Percentiles rank a stretch among this genome's conserved stretches.
Evolutionary conservation across 441 rosid species (phyloP).

Genomic region (Erysimum cheiri): DNA sequence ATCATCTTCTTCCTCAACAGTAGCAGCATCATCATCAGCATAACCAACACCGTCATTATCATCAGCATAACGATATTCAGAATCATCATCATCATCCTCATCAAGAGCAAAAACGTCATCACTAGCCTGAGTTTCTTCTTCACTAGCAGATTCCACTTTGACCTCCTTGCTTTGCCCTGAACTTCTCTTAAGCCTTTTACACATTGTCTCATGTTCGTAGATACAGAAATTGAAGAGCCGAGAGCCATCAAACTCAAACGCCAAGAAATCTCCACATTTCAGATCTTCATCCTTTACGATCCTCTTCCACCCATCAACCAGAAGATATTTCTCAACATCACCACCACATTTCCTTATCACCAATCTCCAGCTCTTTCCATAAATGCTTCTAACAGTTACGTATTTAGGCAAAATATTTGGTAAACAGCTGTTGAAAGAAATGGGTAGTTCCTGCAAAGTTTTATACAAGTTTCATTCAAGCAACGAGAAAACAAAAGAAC

Average conservation of each 20-base stretch:
- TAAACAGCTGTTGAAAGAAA: constrained; percentile 17
- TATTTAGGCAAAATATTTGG: constrained; percentile 4
- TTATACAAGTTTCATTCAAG: constrained; percentile 5
- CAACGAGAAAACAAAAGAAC: not conserved
- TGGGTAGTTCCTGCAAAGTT: constrained; percentile 29
- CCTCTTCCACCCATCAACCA: constrained; percentile 43
- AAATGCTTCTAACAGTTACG: constrained; percentile 27
- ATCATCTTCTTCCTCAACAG: not conserved
- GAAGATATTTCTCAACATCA: constrained; percentile 3
- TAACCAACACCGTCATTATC: not conserved
- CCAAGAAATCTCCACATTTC: constrained; percentile 26
- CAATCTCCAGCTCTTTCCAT: constrained; percentile 27
- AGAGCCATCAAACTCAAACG: constrained; percentile 40
- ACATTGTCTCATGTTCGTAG: not conserved
- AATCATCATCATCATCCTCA: constrained; percentile 6
- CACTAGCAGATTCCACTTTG: not conserved
- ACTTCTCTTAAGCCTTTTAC: constrained; percentile 11
- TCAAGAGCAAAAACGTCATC: not conserved
- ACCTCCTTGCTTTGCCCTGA: not conserved
- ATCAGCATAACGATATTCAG: not conserved
- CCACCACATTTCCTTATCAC: constrained; percentile 24
- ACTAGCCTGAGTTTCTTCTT: not conserved
- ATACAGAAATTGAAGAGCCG: constrained; percentile 6
- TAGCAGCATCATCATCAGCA: not conserved
- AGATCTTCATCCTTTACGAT: constrained; percentile 14